Conservation (phyloP, 2,329 filamentous ascomycete genomes). For the Podosphaera fusca region DNA sequence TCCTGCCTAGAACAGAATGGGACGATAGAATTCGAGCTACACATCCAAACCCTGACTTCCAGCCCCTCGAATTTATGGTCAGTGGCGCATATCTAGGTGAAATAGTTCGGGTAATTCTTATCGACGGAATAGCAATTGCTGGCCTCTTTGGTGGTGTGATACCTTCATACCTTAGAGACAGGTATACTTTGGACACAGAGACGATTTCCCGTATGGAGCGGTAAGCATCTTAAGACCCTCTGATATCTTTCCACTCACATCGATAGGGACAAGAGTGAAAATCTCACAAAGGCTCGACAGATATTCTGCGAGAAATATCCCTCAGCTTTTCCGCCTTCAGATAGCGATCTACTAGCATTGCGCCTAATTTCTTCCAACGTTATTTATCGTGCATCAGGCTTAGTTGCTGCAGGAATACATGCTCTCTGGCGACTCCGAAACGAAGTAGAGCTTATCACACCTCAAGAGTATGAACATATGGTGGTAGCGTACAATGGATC, state of each 20-base stretch:
- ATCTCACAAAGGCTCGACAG: conserved; percentile 18
- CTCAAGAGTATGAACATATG: conserved; percentile 20
- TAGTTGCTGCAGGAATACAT: conserved; percentile 34
- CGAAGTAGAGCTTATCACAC: conserved; percentile 20
- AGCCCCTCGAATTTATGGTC: conserved; percentile 38
- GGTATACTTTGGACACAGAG: conserved; percentile 37
- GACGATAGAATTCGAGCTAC: conserved; percentile 27
- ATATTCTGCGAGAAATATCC: conserved; percentile 29
- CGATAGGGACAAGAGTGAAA: conserved; percentile 6
- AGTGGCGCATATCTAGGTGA: conserved; percentile 46
- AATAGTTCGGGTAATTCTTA: conserved; percentile 31
- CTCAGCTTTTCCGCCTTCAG: conserved; percentile 20
- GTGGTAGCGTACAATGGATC: conserved; percentile 59
- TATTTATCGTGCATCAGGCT: conserved; percentile 32
- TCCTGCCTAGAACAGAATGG: conserved; percentile 38
- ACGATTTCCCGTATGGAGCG: conserved; percentile 29
- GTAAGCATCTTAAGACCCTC: conserved; percentile 19
- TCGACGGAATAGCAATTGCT: conserved; percentile 32
- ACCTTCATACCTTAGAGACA: conserved; percentile 26
- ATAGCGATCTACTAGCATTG: conserved; percentile 27
- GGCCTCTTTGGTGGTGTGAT: conserved; percentile 32
- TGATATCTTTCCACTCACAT: conserved; percentile 1
- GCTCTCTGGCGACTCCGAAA: conserved; percentile 33
- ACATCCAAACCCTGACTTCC: conserved; percentile 34
- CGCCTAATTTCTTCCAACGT: conserved; percentile 29